These are phyloP conservation scores for Styphnolobium japonicum DNA, from an alignment of 306 rosid species.

Conservation along the genomic window DNA sequence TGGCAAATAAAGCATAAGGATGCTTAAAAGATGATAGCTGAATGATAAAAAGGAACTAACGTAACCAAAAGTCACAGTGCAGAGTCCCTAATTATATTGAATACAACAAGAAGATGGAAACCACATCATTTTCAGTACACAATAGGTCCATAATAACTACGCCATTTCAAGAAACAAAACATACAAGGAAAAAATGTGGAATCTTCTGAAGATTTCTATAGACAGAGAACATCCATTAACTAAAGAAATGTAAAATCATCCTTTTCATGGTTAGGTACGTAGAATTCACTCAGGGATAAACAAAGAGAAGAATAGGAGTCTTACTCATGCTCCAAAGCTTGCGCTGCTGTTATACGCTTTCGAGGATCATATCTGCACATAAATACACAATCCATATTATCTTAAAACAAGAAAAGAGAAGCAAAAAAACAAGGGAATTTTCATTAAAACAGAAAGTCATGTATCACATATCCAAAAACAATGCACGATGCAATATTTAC, in stretches of 20 bases:
- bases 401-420: conserved; percentile 1
- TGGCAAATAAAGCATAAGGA: conserved; percentile 36
- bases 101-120: conserved; percentile 10
- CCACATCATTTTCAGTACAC: not conserved
- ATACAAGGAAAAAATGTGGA: not conserved
- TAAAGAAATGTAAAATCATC: conserved; percentile 8
- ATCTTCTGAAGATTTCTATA: conserved; percentile 8
- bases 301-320: conserved; percentile 25
- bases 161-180: not conserved
- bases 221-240: conserved; percentile 7
- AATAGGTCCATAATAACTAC: not conserved
- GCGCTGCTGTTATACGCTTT: conserved; percentile 86
- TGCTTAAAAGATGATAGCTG: conserved; percentile 22
- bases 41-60: conserved; percentile 1
- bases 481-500: not conserved
- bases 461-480: conserved; percentile 4
- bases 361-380: conserved; percentile 92
- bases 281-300: not conserved
- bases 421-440: not conserved
- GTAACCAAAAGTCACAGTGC: conserved; percentile 5
- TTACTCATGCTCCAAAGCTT: conserved; percentile 96
- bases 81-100: conserved; percentile 7
- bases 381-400: conserved; percentile 2
- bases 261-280: not conserved
- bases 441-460: conserved; percentile 4